These are phyloP conservation scores for Cordyceps cateniannulata DNA, from an alignment of 2,329 filamentous ascomycete genomes.

Conservation along the genomic window DNA sequence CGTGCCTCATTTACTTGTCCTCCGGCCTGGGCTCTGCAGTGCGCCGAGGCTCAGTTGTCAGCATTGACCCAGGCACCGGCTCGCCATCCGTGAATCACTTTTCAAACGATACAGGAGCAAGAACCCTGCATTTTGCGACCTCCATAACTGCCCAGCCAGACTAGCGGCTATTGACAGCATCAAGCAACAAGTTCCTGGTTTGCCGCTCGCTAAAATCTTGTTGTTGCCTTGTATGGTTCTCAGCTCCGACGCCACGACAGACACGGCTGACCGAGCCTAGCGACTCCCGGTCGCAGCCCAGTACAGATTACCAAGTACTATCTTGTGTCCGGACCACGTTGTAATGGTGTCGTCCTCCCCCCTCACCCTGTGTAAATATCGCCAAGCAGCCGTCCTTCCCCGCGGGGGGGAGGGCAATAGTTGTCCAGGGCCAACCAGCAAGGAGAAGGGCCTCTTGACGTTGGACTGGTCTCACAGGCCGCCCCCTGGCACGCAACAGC, in stretches of 20 bases:
- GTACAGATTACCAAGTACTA: too few relatives aligned
- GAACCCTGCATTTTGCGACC: background rate
- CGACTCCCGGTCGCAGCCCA: background rate
- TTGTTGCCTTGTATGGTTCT: background rate
- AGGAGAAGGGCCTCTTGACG: too few relatives aligned
- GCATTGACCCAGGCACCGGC: background rate
- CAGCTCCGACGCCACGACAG: background rate
- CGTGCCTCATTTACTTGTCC: background rate
- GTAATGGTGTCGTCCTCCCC: too few relatives aligned
- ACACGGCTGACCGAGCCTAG: background rate
- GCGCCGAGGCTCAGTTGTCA: constrained; percentile 5
- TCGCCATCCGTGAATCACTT: background rate
- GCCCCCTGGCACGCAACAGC: too few relatives aligned
- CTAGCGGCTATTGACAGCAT: background rate
- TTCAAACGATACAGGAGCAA: background rate
- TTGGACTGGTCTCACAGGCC: too few relatives aligned
- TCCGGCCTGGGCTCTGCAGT: background rate
- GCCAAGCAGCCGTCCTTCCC: too few relatives aligned
- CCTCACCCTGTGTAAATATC: too few relatives aligned
- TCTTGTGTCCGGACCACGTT: too few relatives aligned
- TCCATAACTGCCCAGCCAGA: background rate
- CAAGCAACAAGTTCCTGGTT: background rate
- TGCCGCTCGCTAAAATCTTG: background rate
- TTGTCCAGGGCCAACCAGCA: too few relatives aligned
- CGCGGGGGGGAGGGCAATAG: too few relatives aligned